Percentiles rank a stretch among this genome's conserved stretches.
Evolutionary conservation across 441 rosid species (phyloP).

Genomic region (Eruca vesicaria): DNA sequence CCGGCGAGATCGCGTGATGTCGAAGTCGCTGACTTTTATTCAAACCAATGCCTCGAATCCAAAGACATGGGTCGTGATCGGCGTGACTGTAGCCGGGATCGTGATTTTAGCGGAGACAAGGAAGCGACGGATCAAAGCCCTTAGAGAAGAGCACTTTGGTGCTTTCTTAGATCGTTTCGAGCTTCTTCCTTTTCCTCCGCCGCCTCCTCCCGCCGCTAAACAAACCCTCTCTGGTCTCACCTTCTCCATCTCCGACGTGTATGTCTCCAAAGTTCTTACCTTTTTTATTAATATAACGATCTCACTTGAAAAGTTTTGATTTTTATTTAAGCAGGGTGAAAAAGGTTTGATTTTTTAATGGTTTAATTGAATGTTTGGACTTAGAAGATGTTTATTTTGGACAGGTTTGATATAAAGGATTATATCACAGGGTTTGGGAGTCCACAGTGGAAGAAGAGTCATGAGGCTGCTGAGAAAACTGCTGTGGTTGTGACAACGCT

Average conservation of each 20-base stretch:
- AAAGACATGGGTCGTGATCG: constrained; percentile 74
- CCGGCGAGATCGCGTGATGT: constrained; percentile 38
- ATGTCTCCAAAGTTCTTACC: constrained; percentile 1
- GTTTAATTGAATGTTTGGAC: too few relatives aligned
- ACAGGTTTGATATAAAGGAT: constrained; percentile 82
- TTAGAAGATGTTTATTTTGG: not conserved
- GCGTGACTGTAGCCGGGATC: constrained; percentile 74
- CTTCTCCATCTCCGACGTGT: constrained; percentile 85
- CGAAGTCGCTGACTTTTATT: constrained; percentile 47
- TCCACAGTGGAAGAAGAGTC: constrained; percentile 80
- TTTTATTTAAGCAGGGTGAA: not conserved
- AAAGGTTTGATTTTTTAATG: not conserved
- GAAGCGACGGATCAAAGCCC: constrained; percentile 47
- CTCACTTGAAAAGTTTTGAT: not conserved
- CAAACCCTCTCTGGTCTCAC: constrained; percentile 71
- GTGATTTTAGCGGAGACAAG: constrained; percentile 62
- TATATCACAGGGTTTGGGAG: constrained; percentile 81
- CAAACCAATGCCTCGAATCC: constrained; percentile 58
- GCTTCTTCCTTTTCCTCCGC: constrained; percentile 74
- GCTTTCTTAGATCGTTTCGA: constrained; percentile 75
- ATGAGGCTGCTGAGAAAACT: constrained; percentile 69
- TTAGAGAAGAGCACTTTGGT: constrained; percentile 55
- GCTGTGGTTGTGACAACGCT: constrained; percentile 70
- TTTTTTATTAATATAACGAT: not conserved
- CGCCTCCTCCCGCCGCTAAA: constrained; percentile 84